These are phyloP conservation scores for Cercospora janseana DNA, from an alignment of 2,329 filamentous ascomycete genomes.

Conservation along the genomic window DNA sequence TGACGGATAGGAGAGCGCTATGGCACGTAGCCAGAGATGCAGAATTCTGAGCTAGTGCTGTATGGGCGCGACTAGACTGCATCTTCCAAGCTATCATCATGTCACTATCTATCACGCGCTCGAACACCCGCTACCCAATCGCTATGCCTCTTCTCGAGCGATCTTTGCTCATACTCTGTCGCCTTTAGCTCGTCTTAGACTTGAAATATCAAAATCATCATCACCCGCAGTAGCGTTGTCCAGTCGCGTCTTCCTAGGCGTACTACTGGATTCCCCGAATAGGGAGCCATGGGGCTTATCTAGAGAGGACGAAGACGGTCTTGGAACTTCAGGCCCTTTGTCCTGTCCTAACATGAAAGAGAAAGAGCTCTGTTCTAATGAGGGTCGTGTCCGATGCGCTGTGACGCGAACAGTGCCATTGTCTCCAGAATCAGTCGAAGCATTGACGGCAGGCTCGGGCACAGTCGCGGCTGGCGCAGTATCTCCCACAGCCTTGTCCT, in stretches of 20 bases:
- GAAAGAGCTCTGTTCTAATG: constrained; percentile 27
- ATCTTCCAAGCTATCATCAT: too few relatives aligned
- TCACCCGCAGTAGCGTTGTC: constrained; percentile 1
- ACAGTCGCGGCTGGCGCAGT: too few relatives aligned
- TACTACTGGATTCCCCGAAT: constrained; percentile 21
- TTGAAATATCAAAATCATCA: constrained; percentile 27
- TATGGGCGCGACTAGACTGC: too few relatives aligned
- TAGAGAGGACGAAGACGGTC: constrained; percentile 6
- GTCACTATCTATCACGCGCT: too few relatives aligned
- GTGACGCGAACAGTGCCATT: neutral
- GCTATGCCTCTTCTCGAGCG: neutral
- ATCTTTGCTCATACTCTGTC: constrained; percentile 12
- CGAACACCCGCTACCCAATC: too few relatives aligned
- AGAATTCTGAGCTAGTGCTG: too few relatives aligned
- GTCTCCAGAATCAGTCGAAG: too few relatives aligned
- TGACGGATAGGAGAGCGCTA: too few relatives aligned
- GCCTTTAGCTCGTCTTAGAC: constrained; percentile 25
- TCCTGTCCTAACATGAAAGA: constrained; percentile 30
- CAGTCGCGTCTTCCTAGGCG: constrained; percentile 6
- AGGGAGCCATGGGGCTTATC: constrained; percentile 17
- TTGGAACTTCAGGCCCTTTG: neutral
- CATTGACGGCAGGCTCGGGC: too few relatives aligned
- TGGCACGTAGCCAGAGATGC: too few relatives aligned
- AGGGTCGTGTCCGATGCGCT: constrained; percentile 18
- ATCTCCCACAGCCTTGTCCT: neutral